Conservation (phyloP, 2,329 filamentous ascomycete species). For the Plenodomus biglobosus region DNA sequence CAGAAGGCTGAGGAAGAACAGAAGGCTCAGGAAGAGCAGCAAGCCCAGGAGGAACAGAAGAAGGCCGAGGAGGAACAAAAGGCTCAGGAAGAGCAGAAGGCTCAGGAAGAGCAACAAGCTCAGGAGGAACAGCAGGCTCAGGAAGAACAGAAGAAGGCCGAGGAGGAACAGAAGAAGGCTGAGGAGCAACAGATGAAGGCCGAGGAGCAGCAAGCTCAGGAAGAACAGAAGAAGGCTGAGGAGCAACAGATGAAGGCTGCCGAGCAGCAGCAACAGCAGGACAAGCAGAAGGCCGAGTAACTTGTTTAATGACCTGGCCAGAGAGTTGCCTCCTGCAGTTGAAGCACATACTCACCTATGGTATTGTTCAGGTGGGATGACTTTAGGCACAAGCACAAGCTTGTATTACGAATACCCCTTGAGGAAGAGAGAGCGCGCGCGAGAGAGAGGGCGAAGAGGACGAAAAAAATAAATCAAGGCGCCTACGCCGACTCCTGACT, state of each 20-base stretch:
- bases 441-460: not conserved
- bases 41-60: constrained; percentile 5
- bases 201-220: not conserved
- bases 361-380: not conserved
- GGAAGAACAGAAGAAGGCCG: not conserved
- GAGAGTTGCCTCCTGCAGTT: not conserved
- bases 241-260: constrained; percentile 6
- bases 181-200: constrained; percentile 7
- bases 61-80: not conserved
- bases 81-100: not conserved
- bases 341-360: not conserved
- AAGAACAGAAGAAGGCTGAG: constrained; percentile 3
- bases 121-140: constrained; percentile 1
- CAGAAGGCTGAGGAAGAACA: constrained; percentile 7
- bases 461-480: not conserved
- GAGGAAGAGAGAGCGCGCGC: not conserved
- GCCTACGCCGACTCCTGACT: not conserved
- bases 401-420: not conserved
- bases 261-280: not conserved
- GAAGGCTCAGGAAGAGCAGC: constrained; percentile 8
- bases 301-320: not conserved
- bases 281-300: constrained; percentile 2
- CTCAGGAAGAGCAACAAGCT: not conserved
- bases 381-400: no score
- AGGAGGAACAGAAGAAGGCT: constrained; percentile 1